Base-by-base conservation (phyloP, 208 protist genomes). In the Acanthamoeba sp. region DNA sequence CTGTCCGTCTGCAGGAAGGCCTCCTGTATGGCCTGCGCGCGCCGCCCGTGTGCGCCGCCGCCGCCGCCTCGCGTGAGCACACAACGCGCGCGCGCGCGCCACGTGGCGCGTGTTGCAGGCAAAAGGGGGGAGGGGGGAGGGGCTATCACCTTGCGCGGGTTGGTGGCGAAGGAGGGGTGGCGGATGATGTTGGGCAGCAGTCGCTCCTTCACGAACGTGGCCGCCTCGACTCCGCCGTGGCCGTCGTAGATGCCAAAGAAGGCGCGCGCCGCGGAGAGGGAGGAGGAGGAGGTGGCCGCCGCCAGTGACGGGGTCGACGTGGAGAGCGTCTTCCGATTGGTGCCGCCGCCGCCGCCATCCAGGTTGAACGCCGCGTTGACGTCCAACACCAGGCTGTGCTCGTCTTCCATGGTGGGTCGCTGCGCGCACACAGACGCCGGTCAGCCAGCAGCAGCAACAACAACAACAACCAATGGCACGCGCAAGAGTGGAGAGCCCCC, bases 181-280 rank as follows among this genome's bases (percentile, higher is more conserved):
- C 29, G 32, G 22, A 82, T 22, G 4, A 82, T 82, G 29, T 82
- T 82, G 5, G 12, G 32, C 32, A 82, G 40, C 27, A 82, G 71
- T 14, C 36, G 32, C 7, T 82, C 36, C 29, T 82, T 38, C 22
- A 29, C 71, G 29, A 82, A 82, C 10, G 71, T 48, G 71, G 71
- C 71, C 5, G 71, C 71, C 40, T 82, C 71, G 20, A 38, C 36
- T 4, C 71, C 71, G 40, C 71, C 71, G 29, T 82, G 71, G 40
- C 71, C 71, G 29, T 50, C 71, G 71, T 82, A 82, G 32, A 48
- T 82, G 40, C 40, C 36, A 36, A 82, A 82, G 40, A 18, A 82
- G 29, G 71, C 36, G 20, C 32, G 40, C 22, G 71, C 32, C 7
- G 40, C 6, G 22, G 40, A 5, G 22, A 42, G 18, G 7, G 40